Conservation (phyloP, 2,329 filamentous ascomycete genomes). For the Triangularia setosa region DNA sequence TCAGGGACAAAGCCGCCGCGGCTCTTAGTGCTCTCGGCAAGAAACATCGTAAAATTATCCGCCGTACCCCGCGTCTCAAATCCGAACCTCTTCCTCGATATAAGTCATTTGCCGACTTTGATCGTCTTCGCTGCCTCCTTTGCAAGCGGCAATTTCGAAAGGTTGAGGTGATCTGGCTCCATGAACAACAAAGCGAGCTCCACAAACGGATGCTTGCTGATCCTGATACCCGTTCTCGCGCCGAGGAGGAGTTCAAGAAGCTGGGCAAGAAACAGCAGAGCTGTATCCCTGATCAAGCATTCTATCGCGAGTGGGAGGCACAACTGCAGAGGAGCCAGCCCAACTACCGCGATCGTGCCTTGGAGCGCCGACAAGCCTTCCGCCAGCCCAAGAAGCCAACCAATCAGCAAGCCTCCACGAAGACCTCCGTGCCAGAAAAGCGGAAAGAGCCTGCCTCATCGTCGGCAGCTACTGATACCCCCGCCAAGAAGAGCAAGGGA, state of each 20-base stretch:
- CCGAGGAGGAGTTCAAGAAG: slow-evolving; percentile 31
- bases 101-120: slow-evolving; percentile 53
- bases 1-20: slow-evolving; percentile 23
- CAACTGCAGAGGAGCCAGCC: slow-evolving; percentile 26
- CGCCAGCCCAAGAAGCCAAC: slow-evolving; percentile 56
- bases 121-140: slow-evolving; percentile 38
- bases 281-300: slow-evolving; percentile 20
- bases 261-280: slow-evolving; percentile 31
- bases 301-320: slow-evolving; percentile 14
- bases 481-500: slow-evolving; percentile 53
- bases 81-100: slow-evolving; percentile 40
- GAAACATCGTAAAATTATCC: slow-evolving; percentile 25
- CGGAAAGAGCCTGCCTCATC: slow-evolving; percentile 35
- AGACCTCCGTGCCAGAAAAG: slow-evolving; percentile 21
- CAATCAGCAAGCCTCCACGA: slow-evolving; percentile 23
- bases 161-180: slow-evolving; percentile 38
- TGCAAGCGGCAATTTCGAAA: slow-evolving; percentile 41
- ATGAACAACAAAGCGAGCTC: slow-evolving; percentile 43
- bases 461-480: slow-evolving; percentile 29
- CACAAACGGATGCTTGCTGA: slow-evolving; percentile 33
- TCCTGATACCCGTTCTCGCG: slow-evolving; percentile 27
- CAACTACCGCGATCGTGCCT: slow-evolving; percentile 63
- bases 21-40: slow-evolving; percentile 24
- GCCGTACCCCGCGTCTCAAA: slow-evolving; percentile 28
- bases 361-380: slow-evolving; percentile 60